phyloP scores from a whole-genome alignment of 495 filamentous ascomycete genomes.

The Aspergillus diversus region DNA sequence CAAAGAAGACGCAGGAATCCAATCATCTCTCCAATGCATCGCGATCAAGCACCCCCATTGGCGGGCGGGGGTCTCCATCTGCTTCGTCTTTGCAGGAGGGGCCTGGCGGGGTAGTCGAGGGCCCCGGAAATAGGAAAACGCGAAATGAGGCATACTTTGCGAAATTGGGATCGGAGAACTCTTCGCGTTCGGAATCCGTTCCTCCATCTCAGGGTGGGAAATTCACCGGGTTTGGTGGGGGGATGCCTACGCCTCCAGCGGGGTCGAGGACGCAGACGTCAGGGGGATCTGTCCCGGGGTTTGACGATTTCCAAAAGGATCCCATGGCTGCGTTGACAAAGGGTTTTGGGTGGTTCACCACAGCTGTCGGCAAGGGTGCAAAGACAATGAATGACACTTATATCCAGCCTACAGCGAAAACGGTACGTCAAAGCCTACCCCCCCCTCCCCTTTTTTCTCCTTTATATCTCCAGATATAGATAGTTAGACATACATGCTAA shows the following conservation, averaged over 20 bases:
- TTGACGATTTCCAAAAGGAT: conserved; percentile 89
- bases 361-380: conserved; percentile 81
- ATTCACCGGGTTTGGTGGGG: conserved; percentile 86
- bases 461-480: background rate
- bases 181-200: conserved; percentile 68
- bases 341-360: conserved; percentile 92
- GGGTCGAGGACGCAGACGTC: conserved; percentile 17
- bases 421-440: conserved; percentile 52
- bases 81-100: conserved; percentile 20
- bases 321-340: conserved; percentile 87
- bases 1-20: conserved; percentile 38
- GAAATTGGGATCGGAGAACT: conserved; percentile 78
- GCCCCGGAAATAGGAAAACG: conserved; percentile 51
- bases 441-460: background rate
- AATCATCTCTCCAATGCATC: conserved; percentile 18
- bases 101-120: conserved; percentile 29
- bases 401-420: conserved; percentile 87
- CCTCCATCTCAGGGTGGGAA: conserved; percentile 91
- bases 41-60: conserved; percentile 40
- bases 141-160: conserved; percentile 91
- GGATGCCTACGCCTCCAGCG: conserved; percentile 47
- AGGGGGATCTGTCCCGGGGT: conserved; percentile 53
- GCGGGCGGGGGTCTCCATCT: conserved; percentile 40
- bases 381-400: conserved; percentile 87
- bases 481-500: background rate